phyloP scores from a whole-genome alignment of 1,139 yeast species.

The Meyerozyma smithsonii region DNA sequence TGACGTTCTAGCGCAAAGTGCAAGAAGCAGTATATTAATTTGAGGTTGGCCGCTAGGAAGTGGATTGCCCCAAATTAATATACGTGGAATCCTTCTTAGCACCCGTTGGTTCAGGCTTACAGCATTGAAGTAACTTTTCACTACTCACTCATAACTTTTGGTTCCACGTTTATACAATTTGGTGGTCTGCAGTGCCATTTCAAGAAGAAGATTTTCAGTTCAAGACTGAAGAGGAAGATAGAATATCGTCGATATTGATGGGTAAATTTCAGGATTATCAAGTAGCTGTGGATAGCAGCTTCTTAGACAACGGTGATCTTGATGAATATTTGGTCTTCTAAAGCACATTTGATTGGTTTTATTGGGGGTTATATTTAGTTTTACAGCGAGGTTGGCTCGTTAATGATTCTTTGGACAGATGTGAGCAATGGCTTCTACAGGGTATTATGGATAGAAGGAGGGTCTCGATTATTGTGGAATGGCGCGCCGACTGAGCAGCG shows the following conservation, averaged over 20 bases:
- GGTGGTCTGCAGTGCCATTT: constrained; percentile 3
- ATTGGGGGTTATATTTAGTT: neutral
- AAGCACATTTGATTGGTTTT: neutral
- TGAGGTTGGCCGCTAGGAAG: constrained; percentile 15
- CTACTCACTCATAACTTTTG: neutral
- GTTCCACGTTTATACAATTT: constrained; percentile 1
- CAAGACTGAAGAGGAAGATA: constrained; percentile 1
- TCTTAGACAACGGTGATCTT: neutral
- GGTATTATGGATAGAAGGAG: neutral
- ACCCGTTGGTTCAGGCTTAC: constrained; percentile 17
- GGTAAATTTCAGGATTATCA: neutral
- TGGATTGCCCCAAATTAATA: constrained; percentile 17
- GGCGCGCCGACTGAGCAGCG: neutral
- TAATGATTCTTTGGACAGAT: neutral
- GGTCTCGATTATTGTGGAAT: neutral
- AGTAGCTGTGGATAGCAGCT: neutral
- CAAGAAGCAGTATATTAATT: constrained; percentile 21
- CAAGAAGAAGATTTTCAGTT: constrained; percentile 1
- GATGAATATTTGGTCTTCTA: constrained; percentile 1
- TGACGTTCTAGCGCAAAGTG: neutral
- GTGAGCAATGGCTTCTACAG: neutral
- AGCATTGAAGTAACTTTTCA: constrained; percentile 35
- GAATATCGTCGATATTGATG: constrained; percentile 2
- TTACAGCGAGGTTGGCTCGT: neutral
- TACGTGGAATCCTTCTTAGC: constrained; percentile 19